Conservation (phyloP, 1,139 yeast species). For the Scheffersomyces cryptocercus region DNA sequence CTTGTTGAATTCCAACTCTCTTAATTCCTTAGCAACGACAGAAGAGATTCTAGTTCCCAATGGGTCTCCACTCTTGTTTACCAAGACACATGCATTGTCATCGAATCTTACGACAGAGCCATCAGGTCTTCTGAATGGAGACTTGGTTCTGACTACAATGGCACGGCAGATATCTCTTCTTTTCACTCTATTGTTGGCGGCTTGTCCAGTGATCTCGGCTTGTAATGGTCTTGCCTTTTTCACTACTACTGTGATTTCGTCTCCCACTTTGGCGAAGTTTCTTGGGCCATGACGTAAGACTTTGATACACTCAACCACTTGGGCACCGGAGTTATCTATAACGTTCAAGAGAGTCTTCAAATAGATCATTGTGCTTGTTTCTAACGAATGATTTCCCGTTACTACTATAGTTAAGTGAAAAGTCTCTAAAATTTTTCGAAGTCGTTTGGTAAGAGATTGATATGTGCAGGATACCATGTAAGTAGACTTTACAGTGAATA, state of each 20-base stretch:
- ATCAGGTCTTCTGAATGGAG: slow-evolving; percentile 80
- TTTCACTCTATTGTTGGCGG: slow-evolving; percentile 78
- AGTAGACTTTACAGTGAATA: too few species aligned
- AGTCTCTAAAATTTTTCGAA: too few species aligned
- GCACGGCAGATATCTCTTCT: slow-evolving; percentile 97
- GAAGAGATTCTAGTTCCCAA: slow-evolving; percentile 91
- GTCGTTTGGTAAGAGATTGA: too few species aligned
- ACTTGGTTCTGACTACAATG: slow-evolving; percentile 89
- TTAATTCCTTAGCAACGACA: slow-evolving; percentile 89
- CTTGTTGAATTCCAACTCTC: slow-evolving; percentile 81
- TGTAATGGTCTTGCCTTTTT: slow-evolving; percentile 82
- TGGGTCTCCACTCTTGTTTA: slow-evolving; percentile 91
- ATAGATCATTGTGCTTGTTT: slow-evolving; percentile 60
- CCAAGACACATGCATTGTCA: slow-evolving; percentile 95
- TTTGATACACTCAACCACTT: slow-evolving; percentile 92
- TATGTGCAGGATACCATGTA: too few species aligned
- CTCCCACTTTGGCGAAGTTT: slow-evolving; percentile 84
- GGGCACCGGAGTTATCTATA: slow-evolving; percentile 95
- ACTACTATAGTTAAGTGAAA: too few species aligned
- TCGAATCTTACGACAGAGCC: slow-evolving; percentile 88
- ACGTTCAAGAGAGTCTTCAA: slow-evolving; percentile 86
- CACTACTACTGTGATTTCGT: slow-evolving; percentile 90
- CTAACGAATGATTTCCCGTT: too few species aligned
- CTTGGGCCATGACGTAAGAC: slow-evolving; percentile 87
- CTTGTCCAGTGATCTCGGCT: slow-evolving; percentile 64